These are phyloP conservation scores for Globisporangium canariense DNA, from an alignment of 352 stramenopile genomes.

Conservation along the genomic window DNA sequence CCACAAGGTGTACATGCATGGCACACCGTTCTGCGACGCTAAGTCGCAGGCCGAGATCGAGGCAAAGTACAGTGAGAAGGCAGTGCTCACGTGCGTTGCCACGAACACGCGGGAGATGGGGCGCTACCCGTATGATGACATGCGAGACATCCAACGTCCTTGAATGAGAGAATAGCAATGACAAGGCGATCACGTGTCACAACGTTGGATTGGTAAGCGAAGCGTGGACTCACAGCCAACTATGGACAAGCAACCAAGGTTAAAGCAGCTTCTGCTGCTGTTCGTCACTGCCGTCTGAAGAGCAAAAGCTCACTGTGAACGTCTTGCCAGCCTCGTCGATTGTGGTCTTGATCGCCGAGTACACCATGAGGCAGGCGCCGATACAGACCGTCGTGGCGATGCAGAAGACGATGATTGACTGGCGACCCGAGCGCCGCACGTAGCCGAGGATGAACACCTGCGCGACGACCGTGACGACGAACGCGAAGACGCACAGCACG, in stretches of 20 bases:
- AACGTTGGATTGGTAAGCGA: not conserved
- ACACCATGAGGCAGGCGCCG: slow-evolving; percentile 43
- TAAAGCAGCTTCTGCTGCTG: not conserved
- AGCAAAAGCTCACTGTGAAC: slow-evolving; percentile 31
- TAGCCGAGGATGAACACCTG: slow-evolving; percentile 50
- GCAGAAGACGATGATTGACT: slow-evolving; percentile 54
- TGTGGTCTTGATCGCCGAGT: slow-evolving; percentile 36
- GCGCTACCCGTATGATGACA: slow-evolving; percentile 10
- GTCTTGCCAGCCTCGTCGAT: slow-evolving; percentile 34
- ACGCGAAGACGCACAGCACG: slow-evolving; percentile 35
- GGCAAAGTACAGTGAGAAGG: not conserved
- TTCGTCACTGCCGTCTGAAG: not conserved
- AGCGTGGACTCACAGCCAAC: not conserved
- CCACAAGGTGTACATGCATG: slow-evolving; percentile 8
- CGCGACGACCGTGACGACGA: slow-evolving; percentile 38
- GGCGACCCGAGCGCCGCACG: slow-evolving; percentile 39
- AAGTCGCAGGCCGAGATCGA: slow-evolving; percentile 3
- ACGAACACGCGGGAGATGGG: slow-evolving; percentile 6
- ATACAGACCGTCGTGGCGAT: slow-evolving; percentile 39
- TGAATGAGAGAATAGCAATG: not conserved
- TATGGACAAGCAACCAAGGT: not conserved
- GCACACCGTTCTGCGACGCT: slow-evolving; percentile 14
- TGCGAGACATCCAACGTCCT: slow-evolving; percentile 5
- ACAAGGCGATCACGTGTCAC: not conserved
- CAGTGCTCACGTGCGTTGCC: slow-evolving; percentile 11